Evolutionary conservation across 257 asterid genomes (phyloP), one percentile per base, ranked within the genome.

Genomic region (Solanum ossicruentum): DNA sequence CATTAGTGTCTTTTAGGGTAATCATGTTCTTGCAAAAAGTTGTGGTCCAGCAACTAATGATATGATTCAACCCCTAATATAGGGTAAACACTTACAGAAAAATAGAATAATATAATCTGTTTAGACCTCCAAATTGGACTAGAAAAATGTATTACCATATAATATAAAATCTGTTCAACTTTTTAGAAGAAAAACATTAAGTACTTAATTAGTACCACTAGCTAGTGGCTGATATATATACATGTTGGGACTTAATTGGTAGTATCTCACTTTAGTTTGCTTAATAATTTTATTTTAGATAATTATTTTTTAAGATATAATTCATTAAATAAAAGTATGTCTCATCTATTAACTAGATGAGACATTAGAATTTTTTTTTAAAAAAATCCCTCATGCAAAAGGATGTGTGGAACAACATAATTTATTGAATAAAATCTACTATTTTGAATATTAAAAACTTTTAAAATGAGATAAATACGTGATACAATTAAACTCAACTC

Each of bases 151-250:
- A 81, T 79, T 54, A 20, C 26, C 23, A 20, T 13, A 7, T 36
- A 3, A 3, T 61, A 81, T 41, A 60, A n/a, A 58, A 82, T 51
- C 18, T 13, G 12, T 65, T 65, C 84, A 81, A 60, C 84, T 81
- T 82, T 43, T 66, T 10, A n/a, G 77, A 82, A 82, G 45, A 81
- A 56, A 10, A 51, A 47, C 26, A 77, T 13, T 8, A 26, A 52
- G 49, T 52, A 16, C 49, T 36, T 36, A 36, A 36, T 36, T 36
- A 36, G 41, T 36, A 36, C 52, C 65, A 73, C 78, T 43, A 41
- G 85, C 69, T 28, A 26, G 87, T 43, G 86, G 84, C 77, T 81
- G 84, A 87, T 84, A 81, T 15, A 20, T 58, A 23, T 63, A 26
- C 21, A 47, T n/a, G 58, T 73, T 73, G 58, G 12, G 39, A 45